phyloP scores from a whole-genome alignment of 2,329 filamentous ascomycete species.

The Alternaria panax region DNA sequence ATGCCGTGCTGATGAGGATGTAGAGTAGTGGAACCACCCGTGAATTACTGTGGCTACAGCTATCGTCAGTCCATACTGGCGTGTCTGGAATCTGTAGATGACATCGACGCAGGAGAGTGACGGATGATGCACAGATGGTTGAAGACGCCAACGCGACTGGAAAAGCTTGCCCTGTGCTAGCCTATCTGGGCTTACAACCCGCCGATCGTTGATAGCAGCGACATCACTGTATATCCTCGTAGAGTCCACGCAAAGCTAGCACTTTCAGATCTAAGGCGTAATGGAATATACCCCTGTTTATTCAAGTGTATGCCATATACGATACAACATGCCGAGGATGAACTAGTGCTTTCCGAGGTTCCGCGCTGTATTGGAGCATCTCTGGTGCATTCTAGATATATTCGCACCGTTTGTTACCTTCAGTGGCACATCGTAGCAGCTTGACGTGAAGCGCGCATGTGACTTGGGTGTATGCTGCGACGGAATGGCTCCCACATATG shows the following conservation, averaged over 20 bases:
- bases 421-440: too few relatives aligned
- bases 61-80: background rate
- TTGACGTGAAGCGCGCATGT: too few relatives aligned
- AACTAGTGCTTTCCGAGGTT: too few relatives aligned
- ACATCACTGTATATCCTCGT: background rate
- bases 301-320: background rate
- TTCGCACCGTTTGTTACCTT: too few relatives aligned
- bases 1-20: background rate
- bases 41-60: background rate
- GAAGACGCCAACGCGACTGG: background rate
- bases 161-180: conserved; percentile 5
- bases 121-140: background rate
- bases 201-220: background rate
- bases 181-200: background rate
- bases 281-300: background rate
- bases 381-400: too few relatives aligned
- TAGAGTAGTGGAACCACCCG: background rate
- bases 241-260: background rate
- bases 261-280: background rate
- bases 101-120: background rate
- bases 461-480: too few relatives aligned
- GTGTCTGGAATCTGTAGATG: background rate
- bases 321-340: too few relatives aligned
- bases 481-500: too few relatives aligned
- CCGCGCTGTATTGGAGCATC: too few relatives aligned